Percentiles rank a stretch among this genome's conserved stretches.
These are phyloP conservation scores for Pyrenopolyporus hunteri DNA, from an alignment of 495 filamentous ascomycete species.

Conservation along the genomic window DNA sequence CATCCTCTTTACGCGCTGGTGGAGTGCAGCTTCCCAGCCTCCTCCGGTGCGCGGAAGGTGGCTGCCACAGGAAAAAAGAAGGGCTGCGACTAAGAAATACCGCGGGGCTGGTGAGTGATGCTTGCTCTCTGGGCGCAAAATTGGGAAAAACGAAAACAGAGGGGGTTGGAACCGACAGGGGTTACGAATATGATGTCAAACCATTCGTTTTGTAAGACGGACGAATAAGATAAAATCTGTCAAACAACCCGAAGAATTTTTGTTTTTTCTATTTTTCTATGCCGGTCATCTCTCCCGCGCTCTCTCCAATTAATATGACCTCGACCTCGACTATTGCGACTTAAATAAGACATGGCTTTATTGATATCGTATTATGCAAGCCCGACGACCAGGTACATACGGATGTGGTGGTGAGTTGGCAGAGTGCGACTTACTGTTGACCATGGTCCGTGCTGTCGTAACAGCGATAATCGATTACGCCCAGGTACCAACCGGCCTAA, in stretches of 20 bases:
- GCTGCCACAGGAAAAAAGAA: slow-evolving; percentile 24
- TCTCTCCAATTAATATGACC: slow-evolving; percentile 8
- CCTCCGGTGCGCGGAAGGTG: slow-evolving; percentile 35
- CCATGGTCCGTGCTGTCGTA: slow-evolving; percentile 24
- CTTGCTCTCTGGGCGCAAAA: slow-evolving; percentile 18
- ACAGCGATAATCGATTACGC: slow-evolving; percentile 33
- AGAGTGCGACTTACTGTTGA: slow-evolving; percentile 25
- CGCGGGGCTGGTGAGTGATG: slow-evolving; percentile 44
- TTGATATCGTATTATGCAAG: slow-evolving; percentile 33
- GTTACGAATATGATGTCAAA: slow-evolving; percentile 27
- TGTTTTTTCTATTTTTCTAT: background rate
- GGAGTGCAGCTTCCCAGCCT: slow-evolving; percentile 40
- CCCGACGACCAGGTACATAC: slow-evolving; percentile 14
- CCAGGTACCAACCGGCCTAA: no score
- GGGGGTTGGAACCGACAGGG: slow-evolving; percentile 42
- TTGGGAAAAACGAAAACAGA: slow-evolving; percentile 36
- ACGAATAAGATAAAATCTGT: background rate
- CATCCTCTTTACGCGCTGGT: slow-evolving; percentile 33
- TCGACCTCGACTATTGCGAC: slow-evolving; percentile 13
- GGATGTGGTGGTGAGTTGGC: slow-evolving; percentile 38
- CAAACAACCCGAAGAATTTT: background rate
- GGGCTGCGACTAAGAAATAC: slow-evolving; percentile 29
- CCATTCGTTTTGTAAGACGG: background rate
- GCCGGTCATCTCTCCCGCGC: no score
- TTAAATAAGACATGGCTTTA: slow-evolving; percentile 9